Evolutionary conservation across 768 basidiomycete genomes (phyloP), one percentile per base, ranked within the genome.

Genomic region (Rhizopogon roseolus): DNA sequence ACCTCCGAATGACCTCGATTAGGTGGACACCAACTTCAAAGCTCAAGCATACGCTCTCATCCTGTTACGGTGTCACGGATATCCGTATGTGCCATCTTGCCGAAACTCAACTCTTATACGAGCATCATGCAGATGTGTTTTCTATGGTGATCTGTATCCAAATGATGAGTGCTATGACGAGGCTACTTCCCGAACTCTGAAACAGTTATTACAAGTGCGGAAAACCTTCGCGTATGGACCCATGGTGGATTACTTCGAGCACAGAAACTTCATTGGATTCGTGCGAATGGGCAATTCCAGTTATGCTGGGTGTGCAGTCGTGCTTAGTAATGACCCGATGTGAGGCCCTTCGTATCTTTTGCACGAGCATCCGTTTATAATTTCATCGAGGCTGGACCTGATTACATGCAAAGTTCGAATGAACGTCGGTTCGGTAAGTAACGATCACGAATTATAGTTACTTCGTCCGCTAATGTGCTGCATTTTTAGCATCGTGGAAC

Each of bases 121-220:
- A 16, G 25, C 40, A 25, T 36, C 48, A 46, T 54, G 29, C 50
- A 93, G 90, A 39, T 93, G 90, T 60, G 82, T 91, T n/a, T 93
- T 92, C 66, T 92, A 91, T 57, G 90, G 89, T 6, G 90, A 93
- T 66, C 62, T 92, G 14, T 90, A 89, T 61, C 86, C 83, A 0
- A 87, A 89, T 60, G 59, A 69, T 40, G 86, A 87, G 65, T 83
- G 85, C 56, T 88, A 82, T 62, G 76, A 84, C 57, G 76, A 76
- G 55, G 64, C 65, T 14, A 75, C 77, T 7, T 76, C 85, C 8
- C 65, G 63, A 32, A 79, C 79, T 42, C 73, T 93, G 46, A 73
- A 62, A 43, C 61, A 74, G 22, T 68, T 93, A 43, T 78, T 93
- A 17, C 66, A 75, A 41, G 81, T 76, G 32, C 86, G 91, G 60